Evolutionary conservation across 179 eudicot species (phyloP).

Genomic region (Patellifolia procumbens): DNA sequence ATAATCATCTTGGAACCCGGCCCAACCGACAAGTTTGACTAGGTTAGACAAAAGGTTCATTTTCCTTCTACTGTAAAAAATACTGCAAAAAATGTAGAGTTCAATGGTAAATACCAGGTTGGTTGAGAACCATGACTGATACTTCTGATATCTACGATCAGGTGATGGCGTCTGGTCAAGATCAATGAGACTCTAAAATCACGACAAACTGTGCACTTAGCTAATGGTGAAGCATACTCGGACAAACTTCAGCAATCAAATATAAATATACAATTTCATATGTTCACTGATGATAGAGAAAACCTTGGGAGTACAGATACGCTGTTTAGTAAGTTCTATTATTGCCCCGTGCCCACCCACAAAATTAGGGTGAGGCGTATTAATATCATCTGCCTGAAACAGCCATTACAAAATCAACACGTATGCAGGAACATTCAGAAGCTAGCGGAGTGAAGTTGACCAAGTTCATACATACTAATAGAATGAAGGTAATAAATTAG

Average conservation of each 20-base stretch:
- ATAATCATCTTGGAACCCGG: too few relatives aligned
- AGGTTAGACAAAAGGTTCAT: too few relatives aligned
- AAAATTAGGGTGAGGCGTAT: slow-evolving; percentile 41
- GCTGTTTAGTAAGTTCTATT: slow-evolving; percentile 35
- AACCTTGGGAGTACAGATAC: slow-evolving; percentile 23
- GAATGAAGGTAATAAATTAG: not conserved
- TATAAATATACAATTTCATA: not conserved
- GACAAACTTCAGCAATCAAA: not conserved
- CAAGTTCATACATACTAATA: not conserved
- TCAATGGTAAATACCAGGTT: not conserved
- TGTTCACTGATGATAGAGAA: not conserved
- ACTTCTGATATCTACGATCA: slow-evolving; percentile 4
- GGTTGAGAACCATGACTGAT: slow-evolving; percentile 1
- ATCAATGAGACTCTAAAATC: slow-evolving; percentile 10
- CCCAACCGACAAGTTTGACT: too few relatives aligned
- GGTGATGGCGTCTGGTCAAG: slow-evolving; percentile 14
- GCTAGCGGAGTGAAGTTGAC: not conserved
- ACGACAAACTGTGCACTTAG: not conserved
- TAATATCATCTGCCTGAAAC: slow-evolving; percentile 37
- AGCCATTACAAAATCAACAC: not conserved
- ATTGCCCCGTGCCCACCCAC: slow-evolving; percentile 41
- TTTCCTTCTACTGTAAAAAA: too few relatives aligned
- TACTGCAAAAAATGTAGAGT: not conserved
- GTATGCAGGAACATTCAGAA: not conserved
- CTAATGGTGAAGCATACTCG: not conserved